Conservation (phyloP, 495 filamentous ascomycete species). For the Xylaria grammica region DNA sequence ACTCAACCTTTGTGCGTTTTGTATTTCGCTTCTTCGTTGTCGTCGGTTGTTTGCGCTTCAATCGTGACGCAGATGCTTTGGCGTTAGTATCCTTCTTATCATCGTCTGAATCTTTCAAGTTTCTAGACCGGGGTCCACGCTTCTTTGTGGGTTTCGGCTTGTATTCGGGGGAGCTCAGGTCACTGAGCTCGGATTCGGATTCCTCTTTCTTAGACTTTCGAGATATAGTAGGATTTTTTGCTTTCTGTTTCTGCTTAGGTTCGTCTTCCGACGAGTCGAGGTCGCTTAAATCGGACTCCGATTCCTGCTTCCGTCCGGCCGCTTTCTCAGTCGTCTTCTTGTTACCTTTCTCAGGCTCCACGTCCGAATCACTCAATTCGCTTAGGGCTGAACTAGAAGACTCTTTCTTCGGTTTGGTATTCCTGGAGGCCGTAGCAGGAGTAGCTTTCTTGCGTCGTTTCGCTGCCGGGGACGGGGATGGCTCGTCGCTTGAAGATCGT, state of each 20-base stretch:
- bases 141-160: slow-evolving; percentile 42
- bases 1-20: slow-evolving; percentile 30
- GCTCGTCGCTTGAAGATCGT: slow-evolving; percentile 37
- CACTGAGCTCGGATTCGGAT: slow-evolving; percentile 36
- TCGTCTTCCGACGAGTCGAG: slow-evolving; percentile 32
- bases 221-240: slow-evolving; percentile 21
- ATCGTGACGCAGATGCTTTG: slow-evolving; percentile 27
- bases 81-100: slow-evolving; percentile 26
- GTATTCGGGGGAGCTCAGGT: slow-evolving; percentile 34
- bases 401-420: slow-evolving; percentile 34
- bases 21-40: slow-evolving; percentile 36
- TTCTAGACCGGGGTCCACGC: slow-evolving; percentile 31
- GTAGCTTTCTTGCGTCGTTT: slow-evolving; percentile 43
- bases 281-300: slow-evolving; percentile 38
- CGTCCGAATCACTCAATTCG: slow-evolving; percentile 36
- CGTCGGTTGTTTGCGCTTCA: slow-evolving; percentile 32
- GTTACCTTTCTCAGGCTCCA: slow-evolving; percentile 33
- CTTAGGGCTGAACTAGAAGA: slow-evolving; percentile 37
- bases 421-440: slow-evolving; percentile 24
- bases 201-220: slow-evolving; percentile 37
- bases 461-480: slow-evolving; percentile 23
- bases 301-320: slow-evolving; percentile 29
- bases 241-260: slow-evolving; percentile 24
- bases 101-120: slow-evolving; percentile 18
- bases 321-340: slow-evolving; percentile 29